Base-by-base conservation (phyloP, 306 rosid genomes). In the Quercus alba region DNA sequence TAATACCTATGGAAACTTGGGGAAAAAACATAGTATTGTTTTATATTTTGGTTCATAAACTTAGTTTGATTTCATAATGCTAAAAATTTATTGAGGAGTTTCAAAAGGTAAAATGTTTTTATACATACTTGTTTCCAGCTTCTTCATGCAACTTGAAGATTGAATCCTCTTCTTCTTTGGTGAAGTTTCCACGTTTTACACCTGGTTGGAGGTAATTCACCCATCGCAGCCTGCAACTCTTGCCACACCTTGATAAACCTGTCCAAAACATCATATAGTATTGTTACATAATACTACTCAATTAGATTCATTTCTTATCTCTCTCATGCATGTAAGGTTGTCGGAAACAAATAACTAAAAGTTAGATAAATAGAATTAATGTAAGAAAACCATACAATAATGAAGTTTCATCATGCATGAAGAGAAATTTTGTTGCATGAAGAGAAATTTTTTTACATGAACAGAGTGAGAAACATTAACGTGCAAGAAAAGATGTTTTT, bases 151-250 rank as follows among this genome's bases (percentile, higher is more conserved):
- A 81, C 58, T 88, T 84, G 20, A 74, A 78, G 89, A 93, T 90
- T n/a, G 82, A 66, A 63, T 77, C 68, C 72, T 91, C 92, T 82
- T 93, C 94, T 69, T 83, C 74, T 8, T 73, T 81, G 10, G 93
- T 81, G 63, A 76, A 91, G 59, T 80, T 89, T 26, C 97, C 97
- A 23, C 81, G 87, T 84, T 84, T 91, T 49, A 93, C 86, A 76
- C 86, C 88, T 33, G 90, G 94, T 33, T 87, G 75, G 23, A 93
- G 85, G 75, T 93, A 89, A 69, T 93, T 93, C 78, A 84, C 84
- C 97, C 93, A 91, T 46, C 97, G 94, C 19, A 91, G 85, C 63
- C 97, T 86, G 80, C 97, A 93, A 67, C 97, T 93, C 82, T 93
- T 93, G 31, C 97, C 97, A 77, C 97, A 93, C 75, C 97, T 88